Base-by-base conservation (phyloP, 768 basidiomycete species). In the Zangia roseola region DNA sequence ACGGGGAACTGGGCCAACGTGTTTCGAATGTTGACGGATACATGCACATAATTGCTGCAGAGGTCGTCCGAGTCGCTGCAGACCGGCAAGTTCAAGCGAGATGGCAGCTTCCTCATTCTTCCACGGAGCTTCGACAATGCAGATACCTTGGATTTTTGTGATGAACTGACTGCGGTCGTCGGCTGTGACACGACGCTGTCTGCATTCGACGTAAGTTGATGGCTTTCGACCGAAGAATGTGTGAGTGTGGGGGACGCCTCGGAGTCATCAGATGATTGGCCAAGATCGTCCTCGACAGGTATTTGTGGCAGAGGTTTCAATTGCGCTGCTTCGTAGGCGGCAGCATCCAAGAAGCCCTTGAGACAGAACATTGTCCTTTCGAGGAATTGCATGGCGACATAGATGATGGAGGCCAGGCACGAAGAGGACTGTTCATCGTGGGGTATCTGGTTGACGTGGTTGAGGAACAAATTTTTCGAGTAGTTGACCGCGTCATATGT, bases 291-390 rank as follows among this genome's bases (percentile, higher is more conserved):
- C 10, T 49, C 33, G 17, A 42, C 40, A 25, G 67, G 67, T 10
- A 55, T 40, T 14, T 50, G 51, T 2, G 67, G 67, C 24, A 69
- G 28, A 35, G 67, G 61, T 41, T 63, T 60, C 33, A 47, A 52
- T 25, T 70, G 61, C 21, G 49, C 60, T 26, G 63, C 52, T 21
- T 71, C 59, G 14, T 50, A 54, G 36, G 65, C 67, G 4, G 64
- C 69, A 25, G 60, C 55, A 23, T 52, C 52, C 42, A 74, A 57
- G 45, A 71, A 65, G 10, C 44, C 44, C 48, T 60, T 69, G 49
- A 74, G 58, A 46, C 55, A 60, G 2, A 61, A 55, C 58, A 74
- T 60, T 10, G 56, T 59, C 47, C 61, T 57, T 10, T 71, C 69
- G 12, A 71, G 61, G 31, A 57, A 53, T 26, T 63, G 61, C 53